Conservation (phyloP, 2,329 filamentous ascomycete species). For the Arthrobotrys iridis region DNA sequence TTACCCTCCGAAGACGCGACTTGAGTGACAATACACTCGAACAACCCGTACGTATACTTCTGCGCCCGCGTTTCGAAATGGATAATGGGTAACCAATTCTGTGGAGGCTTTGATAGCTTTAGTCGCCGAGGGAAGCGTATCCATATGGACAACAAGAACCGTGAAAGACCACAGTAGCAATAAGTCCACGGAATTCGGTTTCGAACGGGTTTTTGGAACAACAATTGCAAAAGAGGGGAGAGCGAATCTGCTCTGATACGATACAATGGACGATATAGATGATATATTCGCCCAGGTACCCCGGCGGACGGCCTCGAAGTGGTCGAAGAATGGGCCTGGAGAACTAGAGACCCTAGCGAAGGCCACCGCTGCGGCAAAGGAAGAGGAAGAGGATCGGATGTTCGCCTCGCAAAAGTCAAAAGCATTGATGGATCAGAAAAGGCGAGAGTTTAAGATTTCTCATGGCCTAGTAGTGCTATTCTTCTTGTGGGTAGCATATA, state of each 20-base stretch:
- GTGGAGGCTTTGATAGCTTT: neutral
- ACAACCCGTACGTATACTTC: conserved; percentile 37
- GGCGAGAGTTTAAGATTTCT: conserved; percentile 65
- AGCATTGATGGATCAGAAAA: conserved; percentile 59
- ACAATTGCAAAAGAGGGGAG: neutral
- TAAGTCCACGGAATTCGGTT: neutral
- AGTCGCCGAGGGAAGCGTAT: conserved; percentile 34
- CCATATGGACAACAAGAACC: conserved; percentile 37
- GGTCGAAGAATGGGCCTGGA: conserved; percentile 39
- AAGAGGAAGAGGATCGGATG: conserved; percentile 60
- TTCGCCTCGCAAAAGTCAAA: conserved; percentile 62
- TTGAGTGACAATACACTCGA: conserved; percentile 30
- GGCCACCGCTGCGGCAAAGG: conserved; percentile 58
- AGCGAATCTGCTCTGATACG: neutral
- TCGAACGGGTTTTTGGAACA: neutral
- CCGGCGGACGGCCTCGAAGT: conserved; percentile 46
- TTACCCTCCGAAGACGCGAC: conserved; percentile 28
- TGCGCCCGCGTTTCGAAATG: neutral
- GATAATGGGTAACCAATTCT: conserved; percentile 20
- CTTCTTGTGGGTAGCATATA: conserved; percentile 74
- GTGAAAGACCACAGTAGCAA: conserved; percentile 38
- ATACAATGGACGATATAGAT: conserved; percentile 33
- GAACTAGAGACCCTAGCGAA: conserved; percentile 55
- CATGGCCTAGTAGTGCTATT: conserved; percentile 70
- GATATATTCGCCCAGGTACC: conserved; percentile 53